Percentiles rank a stretch among this genome's conserved stretches.
These are phyloP conservation scores for Gossypium trilobum DNA, from an alignment of 441 rosid species.

Conservation along the genomic window DNA sequence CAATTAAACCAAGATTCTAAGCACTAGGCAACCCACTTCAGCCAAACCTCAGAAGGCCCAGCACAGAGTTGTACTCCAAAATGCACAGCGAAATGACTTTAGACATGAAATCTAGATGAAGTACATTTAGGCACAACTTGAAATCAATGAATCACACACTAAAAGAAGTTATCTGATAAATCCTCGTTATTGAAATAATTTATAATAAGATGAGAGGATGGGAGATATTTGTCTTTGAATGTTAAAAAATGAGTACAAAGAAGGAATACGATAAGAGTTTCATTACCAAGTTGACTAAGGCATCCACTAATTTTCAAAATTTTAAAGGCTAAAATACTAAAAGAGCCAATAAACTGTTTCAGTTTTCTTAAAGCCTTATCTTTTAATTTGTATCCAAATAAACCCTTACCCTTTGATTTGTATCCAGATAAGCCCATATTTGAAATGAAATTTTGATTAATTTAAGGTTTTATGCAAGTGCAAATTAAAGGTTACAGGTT, in stretches of 20 bases:
- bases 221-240: background rate
- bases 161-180: background rate
- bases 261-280: background rate
- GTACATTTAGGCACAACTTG: background rate
- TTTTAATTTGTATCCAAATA: background rate
- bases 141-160: background rate
- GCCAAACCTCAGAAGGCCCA: background rate
- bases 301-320: background rate
- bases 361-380: background rate
- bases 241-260: background rate
- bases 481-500: background rate
- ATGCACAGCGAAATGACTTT: background rate
- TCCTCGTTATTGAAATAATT: too few relatives aligned
- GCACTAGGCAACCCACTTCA: background rate
- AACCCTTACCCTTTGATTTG: background rate
- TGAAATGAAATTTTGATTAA: background rate
- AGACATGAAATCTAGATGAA: background rate
- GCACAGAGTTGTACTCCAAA: background rate
- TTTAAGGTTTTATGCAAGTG: background rate
- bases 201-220: background rate
- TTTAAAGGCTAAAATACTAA: background rate
- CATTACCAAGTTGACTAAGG: background rate
- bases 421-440: background rate
- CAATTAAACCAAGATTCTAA: background rate
- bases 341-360: background rate